A percentile compares a stretch with the other conserved stretches of the same genome.
Conservation (phyloP, 2,329 filamentous ascomycete species). For the Leptodontidium sp. region DNA sequence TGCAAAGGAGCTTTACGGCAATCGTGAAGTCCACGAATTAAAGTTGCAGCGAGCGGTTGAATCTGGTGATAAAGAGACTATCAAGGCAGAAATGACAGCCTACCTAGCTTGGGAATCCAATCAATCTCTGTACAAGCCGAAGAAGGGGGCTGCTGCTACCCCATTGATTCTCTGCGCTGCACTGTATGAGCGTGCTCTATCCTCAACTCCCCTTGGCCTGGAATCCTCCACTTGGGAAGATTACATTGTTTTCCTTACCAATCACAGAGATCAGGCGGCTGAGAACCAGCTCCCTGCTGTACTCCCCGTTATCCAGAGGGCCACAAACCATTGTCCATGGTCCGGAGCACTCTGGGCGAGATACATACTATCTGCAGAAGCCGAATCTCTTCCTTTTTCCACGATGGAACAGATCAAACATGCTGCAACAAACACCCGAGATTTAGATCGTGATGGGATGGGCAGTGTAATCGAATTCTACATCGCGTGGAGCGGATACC, state of each 20-base stretch:
- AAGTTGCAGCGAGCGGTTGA: constrained; percentile 67
- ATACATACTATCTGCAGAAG: constrained; percentile 85
- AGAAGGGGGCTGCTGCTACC: constrained; percentile 54
- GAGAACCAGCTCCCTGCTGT: constrained; percentile 56
- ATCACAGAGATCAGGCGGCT: constrained; percentile 37
- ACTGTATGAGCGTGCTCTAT: constrained; percentile 83
- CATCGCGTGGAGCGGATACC: constrained; percentile 91
- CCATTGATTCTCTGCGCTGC: constrained; percentile 63
- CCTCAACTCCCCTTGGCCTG: constrained; percentile 67
- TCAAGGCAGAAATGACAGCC: constrained; percentile 62
- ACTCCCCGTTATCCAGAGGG: constrained; percentile 79
- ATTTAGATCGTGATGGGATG: constrained; percentile 86
- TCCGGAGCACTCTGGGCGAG: constrained; percentile 91
- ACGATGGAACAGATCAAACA: constrained; percentile 92
- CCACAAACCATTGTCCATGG: constrained; percentile 91
- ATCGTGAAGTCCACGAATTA: constrained; percentile 74
- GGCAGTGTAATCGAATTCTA: constrained; percentile 91
- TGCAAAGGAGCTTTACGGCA: constrained; percentile 68
- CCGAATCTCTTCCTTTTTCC: constrained; percentile 76
- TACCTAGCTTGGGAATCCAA: constrained; percentile 89
- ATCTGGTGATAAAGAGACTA: constrained; percentile 61
- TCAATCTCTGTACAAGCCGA: constrained; percentile 63
- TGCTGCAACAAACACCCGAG: constrained; percentile 83
- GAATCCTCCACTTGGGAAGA: constrained; percentile 85
- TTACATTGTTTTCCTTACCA: constrained; percentile 55